Evolutionary conservation across 164 flowering plant genomes (phyloP), one percentile per base, ranked within the genome.

Genomic region (Aristolochia fimbriata): DNA sequence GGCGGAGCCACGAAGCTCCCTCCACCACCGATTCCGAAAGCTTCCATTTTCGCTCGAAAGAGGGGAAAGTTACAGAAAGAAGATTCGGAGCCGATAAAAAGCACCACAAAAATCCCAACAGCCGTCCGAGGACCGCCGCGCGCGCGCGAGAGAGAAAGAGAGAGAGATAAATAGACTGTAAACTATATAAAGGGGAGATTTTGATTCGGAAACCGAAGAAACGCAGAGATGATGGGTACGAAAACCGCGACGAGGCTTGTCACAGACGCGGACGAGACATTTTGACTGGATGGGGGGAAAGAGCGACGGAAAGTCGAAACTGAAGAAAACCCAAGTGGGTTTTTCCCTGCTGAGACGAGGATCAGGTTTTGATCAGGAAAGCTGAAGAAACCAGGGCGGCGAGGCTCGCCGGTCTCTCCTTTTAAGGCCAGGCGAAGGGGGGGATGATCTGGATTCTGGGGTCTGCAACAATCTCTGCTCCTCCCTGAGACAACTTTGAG

Each of bases 401-500:
- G 43, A n/a, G n/a, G 43, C 11, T 37, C 12, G 8, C 43, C 43
- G 43, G 43, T 37, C 43, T 37, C 43, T 37, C 12, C 43, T 37
- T 37, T 37, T 37, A 37, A 7, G 43, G 43, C 12, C 9, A 37
- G 43, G 10, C 43, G 43, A n/a, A n/a, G n/a, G 43, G 43, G 30
- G 43, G 43, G 43, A 37, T 37, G n/a, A n/a, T n/a, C n/a, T n/a
- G n/a, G n/a, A n/a, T n/a, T n/a, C 8, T 37, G 4, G 43, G 9
- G 43, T 37, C 43, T 37, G 43, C 43, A 37, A 37, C 43, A 37
- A 37, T 37, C 5, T 37, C 50, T 57, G 58, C 46, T 60, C 15
- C 46, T 60, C 15, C n/a, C 15, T 27, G 25, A 43, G 49, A 66
- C 43, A 46, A 64, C 68, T 60, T 52, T 56, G 41, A 69, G 53